These are phyloP conservation scores for Pythium chondricola DNA, from an alignment of 352 stramenopile genomes.

Conservation along the genomic window DNA sequence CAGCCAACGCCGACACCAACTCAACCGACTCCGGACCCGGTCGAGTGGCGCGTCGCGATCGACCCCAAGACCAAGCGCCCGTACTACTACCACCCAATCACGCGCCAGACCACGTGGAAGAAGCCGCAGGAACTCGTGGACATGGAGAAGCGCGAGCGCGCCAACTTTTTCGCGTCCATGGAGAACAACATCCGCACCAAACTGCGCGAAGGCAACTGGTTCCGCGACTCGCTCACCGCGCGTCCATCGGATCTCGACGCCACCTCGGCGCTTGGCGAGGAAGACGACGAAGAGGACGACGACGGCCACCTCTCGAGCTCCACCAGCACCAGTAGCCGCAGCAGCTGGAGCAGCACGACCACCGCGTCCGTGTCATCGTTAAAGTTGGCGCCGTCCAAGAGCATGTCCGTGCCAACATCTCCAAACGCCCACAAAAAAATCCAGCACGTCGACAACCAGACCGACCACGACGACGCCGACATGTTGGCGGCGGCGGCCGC, in stretches of 20 bases:
- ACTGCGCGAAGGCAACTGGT: conserved; percentile 55
- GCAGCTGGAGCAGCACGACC: conserved; percentile 22
- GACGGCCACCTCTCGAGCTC: conserved; percentile 13
- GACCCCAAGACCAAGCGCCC: conserved; percentile 83
- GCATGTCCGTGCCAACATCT: neutral
- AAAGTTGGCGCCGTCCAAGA: neutral
- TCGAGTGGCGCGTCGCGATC: conserved; percentile 73
- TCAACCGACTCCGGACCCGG: neutral
- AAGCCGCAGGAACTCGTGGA: conserved; percentile 84
- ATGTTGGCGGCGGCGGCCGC: conserved; percentile 2
- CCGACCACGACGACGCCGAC: conserved; percentile 21
- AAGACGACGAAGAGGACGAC: conserved; percentile 8
- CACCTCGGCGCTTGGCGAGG: no score
- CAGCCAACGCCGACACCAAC: neutral
- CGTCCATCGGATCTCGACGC: conserved; percentile 30
- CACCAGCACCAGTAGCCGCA: conserved; percentile 28
- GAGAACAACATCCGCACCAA: conserved; percentile 94
- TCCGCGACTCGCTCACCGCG: conserved; percentile 27
- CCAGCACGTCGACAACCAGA: conserved; percentile 23
- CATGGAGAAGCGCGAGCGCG: conserved; percentile 73
- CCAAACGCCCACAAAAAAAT: conserved; percentile 16
- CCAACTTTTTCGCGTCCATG: conserved; percentile 95
- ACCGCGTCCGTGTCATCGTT: conserved; percentile 5
- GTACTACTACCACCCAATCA: conserved; percentile 97
- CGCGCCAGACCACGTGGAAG: conserved; percentile 96